A percentile compares a stretch with the other conserved stretches of the same genome.
These are phyloP conservation scores for Volvariella surrecta DNA, from an alignment of 1,284 basidiomycete species.

Conservation along the genomic window DNA sequence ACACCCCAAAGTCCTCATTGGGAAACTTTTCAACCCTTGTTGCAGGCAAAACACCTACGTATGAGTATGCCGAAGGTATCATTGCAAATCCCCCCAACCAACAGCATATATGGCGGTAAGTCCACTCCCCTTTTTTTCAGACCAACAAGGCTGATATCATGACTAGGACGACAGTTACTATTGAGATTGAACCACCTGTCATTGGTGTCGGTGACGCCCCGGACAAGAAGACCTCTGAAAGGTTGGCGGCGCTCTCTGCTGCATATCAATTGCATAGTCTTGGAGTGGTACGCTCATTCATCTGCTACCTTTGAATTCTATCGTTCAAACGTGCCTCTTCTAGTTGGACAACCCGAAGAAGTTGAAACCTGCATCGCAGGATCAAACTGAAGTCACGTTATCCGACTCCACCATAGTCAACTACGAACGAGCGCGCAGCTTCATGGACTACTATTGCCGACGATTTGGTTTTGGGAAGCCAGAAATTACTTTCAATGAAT, in stretches of 20 bases:
- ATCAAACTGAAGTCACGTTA: slow-evolving; percentile 30
- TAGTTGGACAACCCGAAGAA: slow-evolving; percentile 25
- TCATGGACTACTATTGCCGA: slow-evolving; percentile 94
- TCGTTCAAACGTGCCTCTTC: slow-evolving; percentile 1
- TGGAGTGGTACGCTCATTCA: slow-evolving; percentile 38
- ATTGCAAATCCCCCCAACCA: slow-evolving; percentile 15
- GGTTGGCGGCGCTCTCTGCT: slow-evolving; percentile 67
- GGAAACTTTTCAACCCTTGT: slow-evolving; percentile 27
- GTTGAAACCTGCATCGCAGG: slow-evolving; percentile 18
- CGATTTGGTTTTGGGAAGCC: slow-evolving; percentile 78
- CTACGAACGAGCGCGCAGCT: slow-evolving; percentile 76
- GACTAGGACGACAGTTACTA: slow-evolving; percentile 36
- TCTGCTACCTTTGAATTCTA: not conserved
- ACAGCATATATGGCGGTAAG: slow-evolving; percentile 26
- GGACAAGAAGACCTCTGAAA: slow-evolving; percentile 64
- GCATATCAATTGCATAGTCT: slow-evolving; percentile 59
- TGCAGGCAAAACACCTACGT: slow-evolving; percentile 23
- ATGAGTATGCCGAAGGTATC: slow-evolving; percentile 23
- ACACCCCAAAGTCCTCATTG: slow-evolving; percentile 27
- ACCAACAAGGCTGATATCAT: slow-evolving; percentile 1
- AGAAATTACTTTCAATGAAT: slow-evolving; percentile 53
- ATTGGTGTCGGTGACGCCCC: slow-evolving; percentile 57
- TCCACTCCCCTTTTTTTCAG: slow-evolving; percentile 4
- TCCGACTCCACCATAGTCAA: slow-evolving; percentile 61
- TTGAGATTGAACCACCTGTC: slow-evolving; percentile 36